These are phyloP conservation scores for Astrephomene gubernaculifera DNA, from an alignment of 139 green algal genomes.

Conservation along the genomic window DNA sequence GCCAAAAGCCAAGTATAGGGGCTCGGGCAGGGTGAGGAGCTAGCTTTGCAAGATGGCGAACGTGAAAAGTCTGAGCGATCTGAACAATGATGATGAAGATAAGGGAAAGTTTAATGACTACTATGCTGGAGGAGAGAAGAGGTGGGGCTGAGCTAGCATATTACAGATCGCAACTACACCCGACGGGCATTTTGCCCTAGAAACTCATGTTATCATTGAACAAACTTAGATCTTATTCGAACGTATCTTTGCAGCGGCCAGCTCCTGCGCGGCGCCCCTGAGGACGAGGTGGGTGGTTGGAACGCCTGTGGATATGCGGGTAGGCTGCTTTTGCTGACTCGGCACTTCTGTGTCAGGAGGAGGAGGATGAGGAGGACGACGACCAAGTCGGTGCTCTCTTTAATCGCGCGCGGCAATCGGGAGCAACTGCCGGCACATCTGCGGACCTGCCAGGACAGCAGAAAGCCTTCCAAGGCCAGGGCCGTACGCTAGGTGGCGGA, in stretches of 20 bases:
- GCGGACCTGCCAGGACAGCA: constrained; percentile 61
- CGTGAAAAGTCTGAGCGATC: constrained; percentile 67
- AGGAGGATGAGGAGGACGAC: constrained; percentile 48
- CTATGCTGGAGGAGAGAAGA: constrained; percentile 89
- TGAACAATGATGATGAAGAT: constrained; percentile 55
- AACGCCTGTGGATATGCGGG: not conserved
- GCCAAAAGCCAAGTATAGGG: not conserved
- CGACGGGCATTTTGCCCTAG: too few relatives aligned
- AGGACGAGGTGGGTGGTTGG: constrained; percentile 40
- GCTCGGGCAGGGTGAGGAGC: too few relatives aligned
- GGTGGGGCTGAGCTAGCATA: too few relatives aligned
- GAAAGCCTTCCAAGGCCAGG: constrained; percentile 69
- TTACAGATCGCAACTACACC: too few relatives aligned
- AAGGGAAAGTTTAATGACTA: constrained; percentile 81
- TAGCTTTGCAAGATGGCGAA: constrained; percentile 53
- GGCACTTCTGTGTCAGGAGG: not conserved
- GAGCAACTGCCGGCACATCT: constrained; percentile 68
- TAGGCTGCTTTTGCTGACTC: too few relatives aligned
- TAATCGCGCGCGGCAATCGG: constrained; percentile 66
- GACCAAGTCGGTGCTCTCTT: constrained; percentile 71
- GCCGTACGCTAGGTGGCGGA: constrained; percentile 76
- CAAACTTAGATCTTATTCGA: too few relatives aligned
- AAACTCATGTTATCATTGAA: too few relatives aligned
- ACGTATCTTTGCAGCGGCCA: constrained; percentile 64
- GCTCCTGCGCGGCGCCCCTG: constrained; percentile 71